Conservation (phyloP, 257 asterid genomes). For the Capsicum chinense region DNA sequence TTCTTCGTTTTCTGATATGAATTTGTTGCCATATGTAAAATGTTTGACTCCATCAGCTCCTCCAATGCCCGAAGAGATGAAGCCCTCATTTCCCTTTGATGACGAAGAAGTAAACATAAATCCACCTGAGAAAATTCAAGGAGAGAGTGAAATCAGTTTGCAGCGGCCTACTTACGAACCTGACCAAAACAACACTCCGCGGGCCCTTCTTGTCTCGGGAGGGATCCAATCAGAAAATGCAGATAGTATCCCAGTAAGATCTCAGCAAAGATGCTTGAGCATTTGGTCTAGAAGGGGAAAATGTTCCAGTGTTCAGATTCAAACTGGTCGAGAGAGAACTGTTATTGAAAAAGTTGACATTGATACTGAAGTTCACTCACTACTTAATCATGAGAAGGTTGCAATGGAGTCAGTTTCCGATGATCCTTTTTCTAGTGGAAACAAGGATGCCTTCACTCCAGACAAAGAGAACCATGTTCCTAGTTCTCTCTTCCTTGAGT, state of each 20-base stretch:
- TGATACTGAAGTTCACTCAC: conserved; percentile 30
- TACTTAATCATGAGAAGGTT: conserved; percentile 33
- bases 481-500: conserved; percentile 39
- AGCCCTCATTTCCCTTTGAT: conserved; percentile 28
- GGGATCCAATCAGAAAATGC: conserved; percentile 39
- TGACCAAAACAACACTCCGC: background rate
- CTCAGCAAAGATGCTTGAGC: conserved; percentile 47
- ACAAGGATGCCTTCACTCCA: conserved; percentile 46
- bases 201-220: background rate
- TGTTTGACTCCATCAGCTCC: conserved; percentile 39
- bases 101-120: conserved; percentile 34
- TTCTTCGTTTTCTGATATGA: conserved; percentile 44
- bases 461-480: conserved; percentile 67
- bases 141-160: background rate
- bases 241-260: conserved; percentile 42
- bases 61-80: conserved; percentile 41
- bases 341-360: conserved; percentile 29
- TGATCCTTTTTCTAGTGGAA: conserved; percentile 38
- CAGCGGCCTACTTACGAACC: background rate
- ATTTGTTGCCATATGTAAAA: conserved; percentile 35
- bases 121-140: background rate
- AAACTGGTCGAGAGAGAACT: conserved; percentile 46
- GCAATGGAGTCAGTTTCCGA: conserved; percentile 36
- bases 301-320: conserved; percentile 50
- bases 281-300: conserved; percentile 84